A percentile compares a stretch with the other conserved stretches of the same genome.
These are phyloP conservation scores for Pythium apleroticum DNA, from an alignment of 352 stramenopile species.

Conservation along the genomic window DNA sequence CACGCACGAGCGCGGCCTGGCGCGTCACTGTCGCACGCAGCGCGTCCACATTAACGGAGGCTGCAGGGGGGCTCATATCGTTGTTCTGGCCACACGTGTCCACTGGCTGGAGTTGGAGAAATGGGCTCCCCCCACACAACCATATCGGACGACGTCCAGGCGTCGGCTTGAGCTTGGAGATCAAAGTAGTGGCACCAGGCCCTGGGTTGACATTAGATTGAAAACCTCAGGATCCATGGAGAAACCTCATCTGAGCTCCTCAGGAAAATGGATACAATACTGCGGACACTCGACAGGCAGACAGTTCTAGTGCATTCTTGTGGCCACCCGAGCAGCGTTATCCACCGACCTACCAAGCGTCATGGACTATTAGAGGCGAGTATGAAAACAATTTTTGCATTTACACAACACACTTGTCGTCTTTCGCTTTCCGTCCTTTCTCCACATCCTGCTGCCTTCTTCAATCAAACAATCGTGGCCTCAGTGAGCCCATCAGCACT, in stretches of 20 bases:
- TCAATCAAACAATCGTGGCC: conserved; percentile 16
- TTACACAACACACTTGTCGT: not conserved
- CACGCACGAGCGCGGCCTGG: conserved; percentile 93
- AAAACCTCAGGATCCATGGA: not conserved
- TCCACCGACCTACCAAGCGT: conserved; percentile 2
- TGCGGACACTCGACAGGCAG: not conserved
- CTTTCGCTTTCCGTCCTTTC: not conserved
- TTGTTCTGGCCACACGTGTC: conserved; percentile 7
- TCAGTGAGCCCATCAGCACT: conserved; percentile 17
- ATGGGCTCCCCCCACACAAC: too few relatives aligned
- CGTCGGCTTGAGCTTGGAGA: not conserved
- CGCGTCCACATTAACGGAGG: conserved; percentile 89
- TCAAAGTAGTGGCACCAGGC: not conserved
- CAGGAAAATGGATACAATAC: not conserved
- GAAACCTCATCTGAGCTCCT: conserved; percentile 8
- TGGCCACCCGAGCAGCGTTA: conserved; percentile 2
- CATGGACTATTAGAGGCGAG: not conserved
- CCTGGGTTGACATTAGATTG: not conserved
- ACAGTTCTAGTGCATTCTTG: conserved; percentile 2
- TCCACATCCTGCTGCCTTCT: not conserved
- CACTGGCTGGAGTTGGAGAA: not conserved
- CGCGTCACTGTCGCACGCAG: conserved; percentile 94
- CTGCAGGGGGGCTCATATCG: conserved; percentile 16
- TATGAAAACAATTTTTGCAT: too few relatives aligned
- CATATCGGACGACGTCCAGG: too few relatives aligned